Conservation (phyloP, 1,139 yeast species). For the Yamadazyma oceani region DNA sequence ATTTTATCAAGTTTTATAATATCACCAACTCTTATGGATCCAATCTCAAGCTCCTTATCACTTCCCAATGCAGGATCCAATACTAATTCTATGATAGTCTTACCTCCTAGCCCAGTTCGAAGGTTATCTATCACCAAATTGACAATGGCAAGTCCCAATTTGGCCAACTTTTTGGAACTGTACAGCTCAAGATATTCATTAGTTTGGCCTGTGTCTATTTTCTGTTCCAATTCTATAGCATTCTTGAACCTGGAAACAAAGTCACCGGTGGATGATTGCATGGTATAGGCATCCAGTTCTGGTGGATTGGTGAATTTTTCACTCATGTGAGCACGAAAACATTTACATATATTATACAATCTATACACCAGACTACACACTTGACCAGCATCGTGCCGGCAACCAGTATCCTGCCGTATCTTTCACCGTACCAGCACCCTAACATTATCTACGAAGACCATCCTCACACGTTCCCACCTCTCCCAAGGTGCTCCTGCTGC, state of each 20-base stretch:
- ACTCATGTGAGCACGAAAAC: too few species aligned
- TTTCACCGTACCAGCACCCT: too few species aligned
- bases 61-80: conserved; percentile 56
- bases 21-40: conserved; percentile 75
- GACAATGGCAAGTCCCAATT: conserved; percentile 71
- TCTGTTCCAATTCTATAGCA: conserved; percentile 57
- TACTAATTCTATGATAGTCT: conserved; percentile 63
- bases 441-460: too few species aligned
- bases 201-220: conserved; percentile 59
- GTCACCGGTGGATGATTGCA: conserved; percentile 2
- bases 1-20: conserved; percentile 56
- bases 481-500: too few species aligned
- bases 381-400: too few species aligned
- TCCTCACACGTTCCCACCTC: too few species aligned
- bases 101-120: conserved; percentile 81
- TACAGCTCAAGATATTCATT: conserved; percentile 47
- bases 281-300: too few species aligned
- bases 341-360: too few species aligned
- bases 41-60: conserved; percentile 46
- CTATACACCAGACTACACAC: too few species aligned
- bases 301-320: too few species aligned
- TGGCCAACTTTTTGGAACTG: conserved; percentile 65
- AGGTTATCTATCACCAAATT: conserved; percentile 62
- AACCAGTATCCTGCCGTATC: too few species aligned
- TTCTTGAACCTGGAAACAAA: conserved; percentile 47